Percentiles rank a stretch among this genome's conserved stretches.
Conservation (phyloP, 1,139 yeast species). For the Hemisphaericaspora xylofermentans region DNA sequence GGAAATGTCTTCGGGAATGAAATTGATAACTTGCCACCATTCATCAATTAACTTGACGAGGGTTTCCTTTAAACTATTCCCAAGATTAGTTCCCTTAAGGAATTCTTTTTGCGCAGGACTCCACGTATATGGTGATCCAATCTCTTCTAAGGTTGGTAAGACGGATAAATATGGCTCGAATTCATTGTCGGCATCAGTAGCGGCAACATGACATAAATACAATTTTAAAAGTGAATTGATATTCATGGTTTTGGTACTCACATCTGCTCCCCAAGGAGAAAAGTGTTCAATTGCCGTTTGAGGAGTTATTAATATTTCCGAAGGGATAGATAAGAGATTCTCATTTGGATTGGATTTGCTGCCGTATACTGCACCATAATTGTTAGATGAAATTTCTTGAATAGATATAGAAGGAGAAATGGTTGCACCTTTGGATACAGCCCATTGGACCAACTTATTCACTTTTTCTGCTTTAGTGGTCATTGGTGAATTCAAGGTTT, state of each 20-base stretch:
- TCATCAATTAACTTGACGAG: slow-evolving; percentile 41
- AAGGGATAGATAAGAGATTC: slow-evolving; percentile 36
- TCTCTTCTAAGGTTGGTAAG: slow-evolving; percentile 52
- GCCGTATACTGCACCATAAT: slow-evolving; percentile 39
- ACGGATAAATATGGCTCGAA: slow-evolving; percentile 53
- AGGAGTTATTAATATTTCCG: slow-evolving; percentile 38
- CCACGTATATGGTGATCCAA: slow-evolving; percentile 69
- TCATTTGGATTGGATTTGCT: slow-evolving; percentile 8
- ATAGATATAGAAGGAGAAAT: slow-evolving; percentile 30
- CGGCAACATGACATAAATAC: slow-evolving; percentile 42
- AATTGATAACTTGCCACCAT: slow-evolving; percentile 47
- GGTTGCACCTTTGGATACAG: slow-evolving; percentile 45
- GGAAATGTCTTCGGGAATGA: slow-evolving; percentile 31
- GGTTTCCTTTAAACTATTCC: slow-evolving; percentile 40
- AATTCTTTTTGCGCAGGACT: slow-evolving; percentile 45
- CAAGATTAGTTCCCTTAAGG: slow-evolving; percentile 59
- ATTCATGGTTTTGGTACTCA: slow-evolving; percentile 24
- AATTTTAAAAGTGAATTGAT: slow-evolving; percentile 49
- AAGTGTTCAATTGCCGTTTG: slow-evolving; percentile 44
- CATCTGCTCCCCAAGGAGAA: slow-evolving; percentile 17
- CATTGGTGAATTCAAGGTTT: neutral
- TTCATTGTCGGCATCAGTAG: slow-evolving; percentile 20
- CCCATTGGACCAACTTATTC: slow-evolving; percentile 47
- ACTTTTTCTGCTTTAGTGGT: slow-evolving; percentile 3
- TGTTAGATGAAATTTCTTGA: slow-evolving; percentile 22